Evolutionary conservation across 768 basidiomycete species (phyloP).

Genomic region (Amyloporia xantha): DNA sequence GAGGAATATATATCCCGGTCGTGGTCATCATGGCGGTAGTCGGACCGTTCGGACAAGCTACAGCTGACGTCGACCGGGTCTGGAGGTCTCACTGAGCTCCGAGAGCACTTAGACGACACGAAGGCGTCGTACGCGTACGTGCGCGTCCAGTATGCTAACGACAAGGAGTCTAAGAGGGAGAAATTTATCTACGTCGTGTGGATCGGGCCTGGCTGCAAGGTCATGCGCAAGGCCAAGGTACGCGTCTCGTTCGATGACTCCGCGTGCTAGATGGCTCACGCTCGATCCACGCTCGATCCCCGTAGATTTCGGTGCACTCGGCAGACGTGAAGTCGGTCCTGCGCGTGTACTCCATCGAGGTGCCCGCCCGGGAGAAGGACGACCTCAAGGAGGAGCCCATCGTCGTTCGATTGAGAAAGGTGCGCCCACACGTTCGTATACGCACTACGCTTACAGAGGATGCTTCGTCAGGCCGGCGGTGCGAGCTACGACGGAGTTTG

Average conservation of each 20-base stretch:
- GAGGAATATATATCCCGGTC: conserved; percentile 1
- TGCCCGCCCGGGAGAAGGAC: conserved; percentile 74
- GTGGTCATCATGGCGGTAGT: too few species aligned
- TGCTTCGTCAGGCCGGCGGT: conserved; percentile 59
- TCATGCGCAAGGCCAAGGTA: conserved; percentile 91
- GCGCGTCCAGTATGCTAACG: conserved; percentile 78
- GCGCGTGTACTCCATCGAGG: conserved; percentile 78
- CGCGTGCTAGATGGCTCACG: conserved; percentile 4
- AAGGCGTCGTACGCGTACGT: conserved; percentile 83
- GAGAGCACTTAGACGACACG: conserved; percentile 58
- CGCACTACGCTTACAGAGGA: neutral
- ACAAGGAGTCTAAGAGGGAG: conserved; percentile 81
- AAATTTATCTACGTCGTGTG: conserved; percentile 85
- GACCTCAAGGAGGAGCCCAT: conserved; percentile 89
- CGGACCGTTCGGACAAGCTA: conserved; percentile 78
- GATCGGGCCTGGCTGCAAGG: conserved; percentile 78
- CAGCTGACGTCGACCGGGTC: conserved; percentile 70
- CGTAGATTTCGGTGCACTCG: conserved; percentile 84
- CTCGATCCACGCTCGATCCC: neutral
- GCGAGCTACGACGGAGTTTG: conserved; percentile 85
- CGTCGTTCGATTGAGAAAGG: conserved; percentile 75
- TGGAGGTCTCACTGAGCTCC: conserved; percentile 75
- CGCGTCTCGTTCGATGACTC: conserved; percentile 15
- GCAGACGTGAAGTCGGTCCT: conserved; percentile 83
- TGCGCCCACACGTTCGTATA: conserved; percentile 24